Evolutionary conservation across 2,329 filamentous ascomycete species (phyloP), one percentile per base, ranked within the genome.

Genomic region (Trichothecium roseum): DNA sequence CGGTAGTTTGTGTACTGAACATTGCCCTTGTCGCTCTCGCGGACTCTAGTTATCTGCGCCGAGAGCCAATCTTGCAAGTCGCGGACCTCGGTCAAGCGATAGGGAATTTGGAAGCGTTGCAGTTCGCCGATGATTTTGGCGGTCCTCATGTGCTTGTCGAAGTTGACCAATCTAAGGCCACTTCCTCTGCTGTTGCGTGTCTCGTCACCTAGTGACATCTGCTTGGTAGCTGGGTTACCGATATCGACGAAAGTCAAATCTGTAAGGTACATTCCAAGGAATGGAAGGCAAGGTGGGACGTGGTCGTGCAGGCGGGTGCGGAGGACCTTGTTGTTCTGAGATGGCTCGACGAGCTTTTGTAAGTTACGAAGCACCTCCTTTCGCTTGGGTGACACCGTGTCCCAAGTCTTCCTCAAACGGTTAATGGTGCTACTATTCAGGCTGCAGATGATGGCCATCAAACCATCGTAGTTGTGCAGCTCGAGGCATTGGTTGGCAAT

Each of bases 391-490:
- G 85, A 89, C 8, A 98, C 77, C 10, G 79, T 57, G 37, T 96
- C 91, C 91, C 91, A 98, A 0, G 91, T 98, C 51, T 80, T 83
- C 53, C 83, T 84, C 8, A 98, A 67, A 15, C 91, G 84, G 37
- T 78, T 78, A 46, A 98, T 89, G 48, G 87, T 89, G 13, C 88
- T 94, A 38, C 84, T 88, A 59, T 94, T 94, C 33, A 98, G 63
- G 8, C 84, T 88, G 65, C 88, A 95, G 50, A 94, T 86, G 47
- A 98, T 94, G 7, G 91, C 87, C 87, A 96, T 95, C 9, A 98
- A 64, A 0, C 86, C 85, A 52, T 98, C 89, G 49, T 95, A 98
- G 62, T 98, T 98, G 63, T 91, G 82, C 18, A 96, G 71, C 50
- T 91, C 84, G 5, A 93, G 66, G 45, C 86, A 94, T 49, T 84